phyloP scores from a whole-genome alignment of 176 grass and related monocot species.

The Bromus sterilis region DNA sequence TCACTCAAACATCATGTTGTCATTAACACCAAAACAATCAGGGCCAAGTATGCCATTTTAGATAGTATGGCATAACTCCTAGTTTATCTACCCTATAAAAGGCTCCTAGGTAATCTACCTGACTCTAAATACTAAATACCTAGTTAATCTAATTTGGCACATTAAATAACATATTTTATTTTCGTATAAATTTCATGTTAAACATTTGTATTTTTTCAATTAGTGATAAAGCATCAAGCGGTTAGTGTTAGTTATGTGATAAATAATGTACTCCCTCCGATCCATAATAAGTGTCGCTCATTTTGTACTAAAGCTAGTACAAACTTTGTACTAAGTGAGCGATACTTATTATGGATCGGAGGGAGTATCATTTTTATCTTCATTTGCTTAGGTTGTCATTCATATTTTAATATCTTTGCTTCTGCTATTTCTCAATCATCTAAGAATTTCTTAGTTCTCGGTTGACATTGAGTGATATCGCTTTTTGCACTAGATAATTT shows the following conservation, averaged over 20 bases:
- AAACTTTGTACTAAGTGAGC: too few relatives aligned
- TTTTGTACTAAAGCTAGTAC: too few relatives aligned
- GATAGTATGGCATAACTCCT: neutral
- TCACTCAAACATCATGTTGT: too few relatives aligned
- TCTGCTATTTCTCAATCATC: too few relatives aligned
- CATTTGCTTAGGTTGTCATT: neutral
- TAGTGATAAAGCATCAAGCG: too few relatives aligned
- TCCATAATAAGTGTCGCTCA: too few relatives aligned
- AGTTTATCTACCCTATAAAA: neutral
- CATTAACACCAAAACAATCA: neutral
- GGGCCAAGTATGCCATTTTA: neutral
- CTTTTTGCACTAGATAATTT: too few relatives aligned
- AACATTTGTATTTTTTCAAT: neutral
- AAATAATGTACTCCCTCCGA: neutral
- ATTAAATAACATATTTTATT: neutral
- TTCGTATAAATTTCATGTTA: neutral
- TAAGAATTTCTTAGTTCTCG: neutral
- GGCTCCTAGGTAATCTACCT: neutral
- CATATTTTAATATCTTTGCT: too few relatives aligned
- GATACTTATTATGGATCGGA: too few relatives aligned
- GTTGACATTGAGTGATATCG: neutral
- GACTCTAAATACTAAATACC: neutral
- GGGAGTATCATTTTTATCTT: neutral
- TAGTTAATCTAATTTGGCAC: neutral
- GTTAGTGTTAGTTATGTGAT: neutral